Evolutionary conservation across 1,284 basidiomycete species (phyloP), one percentile per base, ranked within the genome.

Genomic region (Sanguinoderma infundibulare): DNA sequence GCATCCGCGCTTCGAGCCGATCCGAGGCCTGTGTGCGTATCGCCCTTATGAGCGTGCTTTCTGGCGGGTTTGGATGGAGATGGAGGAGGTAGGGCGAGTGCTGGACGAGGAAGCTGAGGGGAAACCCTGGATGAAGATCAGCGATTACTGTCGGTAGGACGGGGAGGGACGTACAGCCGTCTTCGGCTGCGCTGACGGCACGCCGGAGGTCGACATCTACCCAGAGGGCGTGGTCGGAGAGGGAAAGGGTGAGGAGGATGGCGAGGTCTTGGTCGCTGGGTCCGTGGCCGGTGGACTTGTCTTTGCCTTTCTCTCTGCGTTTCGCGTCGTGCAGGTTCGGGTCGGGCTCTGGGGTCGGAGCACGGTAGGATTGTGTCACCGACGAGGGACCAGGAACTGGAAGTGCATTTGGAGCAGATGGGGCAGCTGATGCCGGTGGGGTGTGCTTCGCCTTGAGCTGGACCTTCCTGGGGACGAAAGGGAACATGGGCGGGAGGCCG

Each of bases 201-300:
- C 79, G 73, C 17, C 85, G 76, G 14, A 91, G 69, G 55, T 85
- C 83, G 0, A 79, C 69, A 64, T 89, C 80, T 1, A 72, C 68
- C 87, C 87, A 91, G 6, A 91, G 70, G 7, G 81, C 78, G 72
- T 89, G 81, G 68, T 90, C 83, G 6, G 89, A 88, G n/a, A 91
- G 74, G 0, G 88, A 79, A 6, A 91, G 81, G 17, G 75, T 76
- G 32, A 89, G 62, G 24, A 90, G 75, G 4, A 73, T 70, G 2
- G 77, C 78, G 49, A 82, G 79, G 61, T 87, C 86, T 51, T 80
- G 78, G 24, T 82, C 70, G 32, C 10, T 42, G 20, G 30, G 20
- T 1, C n/a, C 28, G 12, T 42, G 14, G 20, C 59, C 57, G 40
- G 46, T n/a, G 24, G 24, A 35, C 12, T 54, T 20, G 38, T 34